phyloP scores from a whole-genome alignment of 768 basidiomycete species.

The Epithele typhae region DNA sequence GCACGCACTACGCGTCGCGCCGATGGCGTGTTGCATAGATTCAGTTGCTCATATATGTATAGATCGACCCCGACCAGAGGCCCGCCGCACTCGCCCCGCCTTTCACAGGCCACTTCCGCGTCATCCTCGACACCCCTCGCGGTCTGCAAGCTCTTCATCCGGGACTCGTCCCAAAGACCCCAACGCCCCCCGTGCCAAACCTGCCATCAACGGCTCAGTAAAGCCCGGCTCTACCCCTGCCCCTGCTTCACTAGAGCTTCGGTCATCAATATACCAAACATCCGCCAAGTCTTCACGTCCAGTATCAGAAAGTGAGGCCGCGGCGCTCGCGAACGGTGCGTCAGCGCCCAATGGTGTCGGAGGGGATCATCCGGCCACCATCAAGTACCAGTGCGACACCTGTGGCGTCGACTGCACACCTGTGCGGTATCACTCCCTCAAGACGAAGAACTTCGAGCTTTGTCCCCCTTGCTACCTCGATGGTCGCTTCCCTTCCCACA shows the following conservation, averaged over 20 bases:
- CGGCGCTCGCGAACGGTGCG: slow-evolving; percentile 53
- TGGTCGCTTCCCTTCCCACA: slow-evolving; percentile 92
- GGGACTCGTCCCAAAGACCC: slow-evolving; percentile 56
- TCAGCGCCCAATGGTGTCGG: slow-evolving; percentile 41
- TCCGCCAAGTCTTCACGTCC: slow-evolving; percentile 78
- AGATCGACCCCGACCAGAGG: slow-evolving; percentile 97
- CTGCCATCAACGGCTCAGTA: slow-evolving; percentile 46
- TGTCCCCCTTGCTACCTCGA: slow-evolving; percentile 93
- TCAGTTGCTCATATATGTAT: not conserved
- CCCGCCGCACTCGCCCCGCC: slow-evolving; percentile 94
- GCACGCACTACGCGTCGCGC: not conserved
- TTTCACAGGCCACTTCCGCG: slow-evolving; percentile 98
- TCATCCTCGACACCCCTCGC: slow-evolving; percentile 93
- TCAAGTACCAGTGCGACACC: slow-evolving; percentile 80
- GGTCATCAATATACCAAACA: slow-evolving; percentile 84
- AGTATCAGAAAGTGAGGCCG: slow-evolving; percentile 66
- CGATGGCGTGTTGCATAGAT: too few relatives aligned
- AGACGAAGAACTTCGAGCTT: slow-evolving; percentile 87
- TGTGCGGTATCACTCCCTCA: slow-evolving; percentile 87
- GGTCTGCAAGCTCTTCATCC: slow-evolving; percentile 93
- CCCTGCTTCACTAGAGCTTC: slow-evolving; percentile 81
- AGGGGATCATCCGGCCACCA: slow-evolving; percentile 30
- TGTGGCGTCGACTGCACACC: slow-evolving; percentile 92
- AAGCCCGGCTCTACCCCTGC: slow-evolving; percentile 37
- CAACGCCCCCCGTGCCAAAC: slow-evolving; percentile 37